phyloP scores from a whole-genome alignment of 2,329 filamentous ascomycete genomes.

The Claviceps maximensis region DNA sequence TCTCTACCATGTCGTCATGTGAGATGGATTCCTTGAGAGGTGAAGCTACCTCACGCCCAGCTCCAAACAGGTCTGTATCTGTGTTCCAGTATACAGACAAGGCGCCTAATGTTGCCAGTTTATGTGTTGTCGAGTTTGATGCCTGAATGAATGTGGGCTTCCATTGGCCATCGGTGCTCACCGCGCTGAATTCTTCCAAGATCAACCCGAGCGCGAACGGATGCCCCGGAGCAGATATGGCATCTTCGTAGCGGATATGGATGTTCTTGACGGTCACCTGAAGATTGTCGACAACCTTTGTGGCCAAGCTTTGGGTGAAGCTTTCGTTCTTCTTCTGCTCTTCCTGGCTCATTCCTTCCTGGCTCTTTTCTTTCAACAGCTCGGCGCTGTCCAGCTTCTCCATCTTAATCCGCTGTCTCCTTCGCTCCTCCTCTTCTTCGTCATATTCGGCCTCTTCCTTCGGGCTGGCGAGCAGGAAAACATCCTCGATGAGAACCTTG shows the following conservation, averaged over 20 bases:
- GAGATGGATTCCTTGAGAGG: slow-evolving; percentile 42
- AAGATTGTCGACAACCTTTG: slow-evolving; percentile 95
- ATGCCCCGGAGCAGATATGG: slow-evolving; percentile 85
- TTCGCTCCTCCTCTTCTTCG: slow-evolving; percentile 76
- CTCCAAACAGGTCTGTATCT: slow-evolving; percentile 70
- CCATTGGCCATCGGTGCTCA: slow-evolving; percentile 93
- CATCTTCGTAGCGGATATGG: slow-evolving; percentile 95
- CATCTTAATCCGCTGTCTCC: slow-evolving; percentile 89
- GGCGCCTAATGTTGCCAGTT: slow-evolving; percentile 79
- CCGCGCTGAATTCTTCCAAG: slow-evolving; percentile 88
- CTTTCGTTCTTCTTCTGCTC: slow-evolving; percentile 97
- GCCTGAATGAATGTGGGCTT: slow-evolving; percentile 91
- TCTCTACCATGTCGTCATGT: slow-evolving; percentile 64
- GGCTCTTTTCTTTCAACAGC: slow-evolving; percentile 78
- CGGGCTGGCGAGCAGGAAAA: slow-evolving; percentile 86
- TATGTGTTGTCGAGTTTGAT: slow-evolving; percentile 71
- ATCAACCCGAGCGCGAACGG: slow-evolving; percentile 89
- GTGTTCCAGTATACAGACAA: slow-evolving; percentile 98
- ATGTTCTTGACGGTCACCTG: slow-evolving; percentile 98
- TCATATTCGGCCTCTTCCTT: slow-evolving; percentile 93
- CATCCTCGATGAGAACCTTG: slow-evolving; percentile 90
- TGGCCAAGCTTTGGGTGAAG: slow-evolving; percentile 88
- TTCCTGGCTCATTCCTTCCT: slow-evolving; percentile 86
- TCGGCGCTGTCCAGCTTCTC: slow-evolving; percentile 97
- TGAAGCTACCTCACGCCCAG: slow-evolving; percentile 53